Evolutionary conservation across 306 rosid species (phyloP).

Genomic region (Gastrolobium villosum): DNA sequence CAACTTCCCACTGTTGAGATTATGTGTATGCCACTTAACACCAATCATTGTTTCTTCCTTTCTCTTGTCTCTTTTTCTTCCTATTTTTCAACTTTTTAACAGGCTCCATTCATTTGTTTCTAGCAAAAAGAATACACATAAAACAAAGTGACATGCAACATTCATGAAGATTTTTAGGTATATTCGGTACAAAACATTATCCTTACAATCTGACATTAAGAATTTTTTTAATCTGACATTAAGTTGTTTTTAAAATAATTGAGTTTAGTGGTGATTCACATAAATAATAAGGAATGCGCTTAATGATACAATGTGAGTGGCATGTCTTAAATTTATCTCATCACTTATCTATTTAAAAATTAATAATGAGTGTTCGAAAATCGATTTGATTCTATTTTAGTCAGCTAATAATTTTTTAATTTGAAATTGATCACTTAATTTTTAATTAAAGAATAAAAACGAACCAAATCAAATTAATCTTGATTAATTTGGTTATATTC

Average conservation of each 20-base stretch:
- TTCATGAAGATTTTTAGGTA: background rate
- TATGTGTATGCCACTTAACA: constrained; percentile 26
- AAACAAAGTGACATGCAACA: background rate
- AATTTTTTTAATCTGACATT: background rate
- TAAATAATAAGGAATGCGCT: background rate
- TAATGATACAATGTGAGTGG: background rate
- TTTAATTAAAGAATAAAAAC: too few relatives aligned
- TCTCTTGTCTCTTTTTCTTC: background rate
- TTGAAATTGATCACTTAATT: too few relatives aligned
- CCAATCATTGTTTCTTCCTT: constrained; percentile 43
- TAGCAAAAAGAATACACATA: background rate
- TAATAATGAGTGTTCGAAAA: too few relatives aligned
- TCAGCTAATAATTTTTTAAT: too few relatives aligned
- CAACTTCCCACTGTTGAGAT: background rate
- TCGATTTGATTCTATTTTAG: too few relatives aligned
- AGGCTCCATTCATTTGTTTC: background rate
- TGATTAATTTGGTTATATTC: too few relatives aligned
- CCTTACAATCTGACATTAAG: constrained; percentile 4
- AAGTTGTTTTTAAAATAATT: background rate
- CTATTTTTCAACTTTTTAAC: constrained; percentile 12
- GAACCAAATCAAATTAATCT: too few relatives aligned
- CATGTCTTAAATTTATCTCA: background rate
- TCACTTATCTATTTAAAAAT: background rate
- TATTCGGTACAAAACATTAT: constrained; percentile 20
- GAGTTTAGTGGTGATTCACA: constrained; percentile 8